These are phyloP conservation scores for Ophiosphaerella herpotricha DNA, from an alignment of 2,329 filamentous ascomycete species.

Conservation along the genomic window DNA sequence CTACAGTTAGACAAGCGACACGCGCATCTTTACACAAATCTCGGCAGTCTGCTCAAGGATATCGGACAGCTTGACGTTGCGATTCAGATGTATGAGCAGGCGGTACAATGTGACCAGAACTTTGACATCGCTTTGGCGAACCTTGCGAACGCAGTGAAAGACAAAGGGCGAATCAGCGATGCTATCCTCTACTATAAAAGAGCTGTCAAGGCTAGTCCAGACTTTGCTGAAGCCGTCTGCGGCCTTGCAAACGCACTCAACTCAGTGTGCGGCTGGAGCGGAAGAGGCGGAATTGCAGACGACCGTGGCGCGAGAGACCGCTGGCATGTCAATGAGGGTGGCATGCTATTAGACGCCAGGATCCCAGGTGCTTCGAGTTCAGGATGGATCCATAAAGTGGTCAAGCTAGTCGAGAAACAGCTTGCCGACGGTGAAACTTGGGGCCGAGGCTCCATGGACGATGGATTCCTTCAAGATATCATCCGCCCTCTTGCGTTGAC, in stretches of 20 bases:
- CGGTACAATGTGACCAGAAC: slow-evolving; percentile 86
- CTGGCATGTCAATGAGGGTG: slow-evolving; percentile 88
- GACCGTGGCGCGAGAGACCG: slow-evolving; percentile 75
- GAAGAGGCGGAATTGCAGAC: slow-evolving; percentile 83
- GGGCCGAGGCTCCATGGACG: slow-evolving; percentile 72
- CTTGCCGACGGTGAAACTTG: slow-evolving; percentile 83
- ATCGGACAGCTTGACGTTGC: slow-evolving; percentile 90
- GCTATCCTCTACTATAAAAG: slow-evolving; percentile 90
- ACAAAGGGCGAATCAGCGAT: slow-evolving; percentile 88
- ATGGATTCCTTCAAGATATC: slow-evolving; percentile 47
- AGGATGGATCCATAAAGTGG: slow-evolving; percentile 88
- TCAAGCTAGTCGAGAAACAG: slow-evolving; percentile 88
- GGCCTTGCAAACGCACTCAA: slow-evolving; percentile 93
- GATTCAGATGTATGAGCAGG: slow-evolving; percentile 96
- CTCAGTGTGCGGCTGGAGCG: slow-evolving; percentile 93
- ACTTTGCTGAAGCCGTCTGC: slow-evolving; percentile 96
- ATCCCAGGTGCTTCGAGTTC: slow-evolving; percentile 63
- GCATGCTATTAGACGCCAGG: slow-evolving; percentile 77
- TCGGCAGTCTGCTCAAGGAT: slow-evolving; percentile 93
- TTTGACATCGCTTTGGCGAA: slow-evolving; percentile 98
- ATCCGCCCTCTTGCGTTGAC: slow-evolving; percentile 53
- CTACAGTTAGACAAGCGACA: slow-evolving; percentile 84
- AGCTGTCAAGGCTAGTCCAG: slow-evolving; percentile 87
- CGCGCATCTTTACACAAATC: slow-evolving; percentile 94
- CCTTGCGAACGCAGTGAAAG: slow-evolving; percentile 95